Base-by-base conservation (phyloP, 2,329 filamentous ascomycete genomes). In the Xylaria arbuscula region DNA sequence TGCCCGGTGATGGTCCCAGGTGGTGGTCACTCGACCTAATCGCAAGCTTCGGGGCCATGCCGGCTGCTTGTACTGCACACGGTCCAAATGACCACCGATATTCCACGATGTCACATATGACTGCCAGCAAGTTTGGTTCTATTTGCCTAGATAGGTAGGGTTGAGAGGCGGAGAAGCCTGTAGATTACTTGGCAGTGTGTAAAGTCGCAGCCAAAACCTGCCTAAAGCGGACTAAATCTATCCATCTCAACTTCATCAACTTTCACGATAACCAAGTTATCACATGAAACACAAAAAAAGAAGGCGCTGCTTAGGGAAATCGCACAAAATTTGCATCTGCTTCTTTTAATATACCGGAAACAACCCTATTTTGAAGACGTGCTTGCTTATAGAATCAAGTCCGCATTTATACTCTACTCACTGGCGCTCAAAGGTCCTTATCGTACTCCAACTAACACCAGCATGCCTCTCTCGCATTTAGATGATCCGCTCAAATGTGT, bases 21-120 rank as follows among this genome's bases (percentile, higher is more conserved):
- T 17, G 36, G 11, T 34, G 45, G 36, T 66, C 66, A 69, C 1
- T 58, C 61, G 58, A 61, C 62, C 58, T 34, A 24, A 24, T 64
- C 40, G 53, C 62, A 57, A 38, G 50, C 34, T 62, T 70, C 51
- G 66, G 63, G 22, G 28, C 32, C 65, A 66, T 70, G 10, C 34
- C 62, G 63, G 66, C 54, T 60, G 68, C 15, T 64, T 53, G 38
- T 50, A 50, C 38, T 55, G 34, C 19, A 36, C 47, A 55, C 32
- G 32, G 28, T 55, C 51, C 62, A 50, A 51, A 61, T 70, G 62
- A 68, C 62, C 57, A 66, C 36, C 48, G 15, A 42, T 42, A 17
- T 40, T 55, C 22, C 36, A 32, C 50, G 59, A 68, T 64, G 53
- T 13, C 34, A 66, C 34, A 9, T 40, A n/a, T 40, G 53, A 24